phyloP scores from a whole-genome alignment of 2,329 filamentous ascomycete genomes.

The Pseudogymnoascus sp. region DNA sequence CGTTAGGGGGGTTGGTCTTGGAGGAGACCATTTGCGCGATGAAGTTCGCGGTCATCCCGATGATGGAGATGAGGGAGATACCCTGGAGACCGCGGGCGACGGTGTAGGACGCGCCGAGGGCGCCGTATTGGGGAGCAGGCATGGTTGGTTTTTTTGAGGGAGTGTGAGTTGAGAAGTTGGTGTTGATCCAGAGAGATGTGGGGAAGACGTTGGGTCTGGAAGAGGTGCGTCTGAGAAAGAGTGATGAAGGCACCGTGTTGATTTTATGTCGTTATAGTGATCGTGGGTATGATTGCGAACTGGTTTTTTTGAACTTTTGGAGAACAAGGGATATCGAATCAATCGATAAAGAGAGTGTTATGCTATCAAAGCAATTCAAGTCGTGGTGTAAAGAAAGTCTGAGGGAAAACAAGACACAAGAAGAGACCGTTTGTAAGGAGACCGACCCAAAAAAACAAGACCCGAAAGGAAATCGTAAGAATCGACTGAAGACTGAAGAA shows the following conservation, averaged over 20 bases:
- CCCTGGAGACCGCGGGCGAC: constrained; percentile 62
- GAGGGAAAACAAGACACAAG: neutral
- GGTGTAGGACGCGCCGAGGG: constrained; percentile 71
- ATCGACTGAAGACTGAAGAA: neutral
- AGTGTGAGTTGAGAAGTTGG: neutral
- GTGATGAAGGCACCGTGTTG: neutral
- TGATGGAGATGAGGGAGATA: constrained; percentile 63
- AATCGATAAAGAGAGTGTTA: neutral
- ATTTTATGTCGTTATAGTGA: neutral
- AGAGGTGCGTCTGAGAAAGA: neutral
- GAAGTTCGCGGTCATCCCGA: constrained; percentile 76
- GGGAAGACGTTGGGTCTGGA: neutral
- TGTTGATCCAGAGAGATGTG: neutral
- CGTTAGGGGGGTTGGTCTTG: constrained; percentile 56
- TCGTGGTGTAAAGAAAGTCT: neutral
- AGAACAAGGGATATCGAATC: neutral
- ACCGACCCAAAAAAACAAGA: neutral
- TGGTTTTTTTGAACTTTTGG: neutral
- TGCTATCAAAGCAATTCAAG: neutral
- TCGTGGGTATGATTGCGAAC: neutral
- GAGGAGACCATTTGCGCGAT: constrained; percentile 63
- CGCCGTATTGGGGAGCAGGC: constrained; percentile 38
- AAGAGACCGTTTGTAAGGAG: constrained; percentile 1
- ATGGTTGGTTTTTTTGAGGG: constrained; percentile 16
- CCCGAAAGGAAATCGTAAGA: neutral